Evolutionary conservation across 2,329 filamentous ascomycete species (phyloP), one percentile per base, ranked within the genome.

Genomic region (Dothistroma septosporum): DNA sequence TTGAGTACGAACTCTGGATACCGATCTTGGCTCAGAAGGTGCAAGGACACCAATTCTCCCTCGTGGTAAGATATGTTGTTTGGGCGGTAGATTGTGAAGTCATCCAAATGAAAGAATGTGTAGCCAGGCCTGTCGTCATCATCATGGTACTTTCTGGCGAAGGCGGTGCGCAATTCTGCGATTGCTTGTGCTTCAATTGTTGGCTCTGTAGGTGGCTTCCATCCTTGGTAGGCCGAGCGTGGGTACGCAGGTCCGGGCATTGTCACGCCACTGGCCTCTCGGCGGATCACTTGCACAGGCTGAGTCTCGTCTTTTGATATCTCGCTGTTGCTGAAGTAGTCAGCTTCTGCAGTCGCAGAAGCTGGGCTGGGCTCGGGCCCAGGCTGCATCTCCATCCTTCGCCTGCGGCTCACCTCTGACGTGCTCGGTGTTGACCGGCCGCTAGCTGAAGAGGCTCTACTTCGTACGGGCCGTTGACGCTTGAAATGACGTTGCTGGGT

Each of bases 1-100:
- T 90, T 85, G 41, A 90, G 84, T 50, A 77, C 83, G 57, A 85
- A 79, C 4, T 62, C 68, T 11, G 58, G 47, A 47, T 61, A 63
- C 1, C 61, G 49, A 41, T 61, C 55, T 52, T 49, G 56, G 6
- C 57, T 58, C 6, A 68, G 55, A 33, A 58, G 55, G 32, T 68
- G 58, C 31, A 68, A 57, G 16, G 60, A 55, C 1, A 64, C 59
- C 11, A 68, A 55, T 37, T 66, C 61, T 0, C 50, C 33, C 8
- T 48, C 56, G 33, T 66, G 66, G 11, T 53, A 33, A 19, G 41
- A 10, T 1, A 19, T 10, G 7, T n/a, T 32, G 8, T 28, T 31
- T 3, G 62, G 56, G 9, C 54, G 53, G 55, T 68, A 68, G 32
- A 68, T 57, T 8, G 24, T 58, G 61, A 68, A 68, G 2, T 61